phyloP scores from a whole-genome alignment of 805 yeast genomes.

The Nadsonia fulvescens region DNA sequence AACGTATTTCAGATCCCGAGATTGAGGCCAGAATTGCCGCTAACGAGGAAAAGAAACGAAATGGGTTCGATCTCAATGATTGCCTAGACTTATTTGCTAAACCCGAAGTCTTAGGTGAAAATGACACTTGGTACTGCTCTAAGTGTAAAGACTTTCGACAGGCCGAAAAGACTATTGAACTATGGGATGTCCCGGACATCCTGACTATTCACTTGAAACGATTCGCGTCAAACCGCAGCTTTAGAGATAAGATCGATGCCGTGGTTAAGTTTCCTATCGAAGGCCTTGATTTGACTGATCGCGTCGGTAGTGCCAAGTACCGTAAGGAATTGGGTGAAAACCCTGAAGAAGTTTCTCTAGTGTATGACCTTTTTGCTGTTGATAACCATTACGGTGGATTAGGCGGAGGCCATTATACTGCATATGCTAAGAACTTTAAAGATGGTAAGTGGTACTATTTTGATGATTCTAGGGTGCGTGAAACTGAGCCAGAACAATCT shows the following conservation, averaged over 20 bases:
- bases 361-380: constrained; percentile 80
- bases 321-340: no score
- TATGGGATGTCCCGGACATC: constrained; percentile 90
- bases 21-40: constrained; percentile 4
- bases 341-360: constrained; percentile 14
- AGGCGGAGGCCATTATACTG: constrained; percentile 96
- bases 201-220: constrained; percentile 79
- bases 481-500: constrained; percentile 41
- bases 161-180: constrained; percentile 77
- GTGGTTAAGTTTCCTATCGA: constrained; percentile 76
- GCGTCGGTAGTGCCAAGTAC: constrained; percentile 25
- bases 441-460: constrained; percentile 76
- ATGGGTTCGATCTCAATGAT: constrained; percentile 37
- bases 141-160: constrained; percentile 73
- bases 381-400: constrained; percentile 93
- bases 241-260: constrained; percentile 78
- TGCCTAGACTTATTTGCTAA: constrained; percentile 60
- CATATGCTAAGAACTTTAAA: constrained; percentile 62
- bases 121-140: constrained; percentile 91
- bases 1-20: constrained; percentile 2
- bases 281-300: constrained; percentile 54
- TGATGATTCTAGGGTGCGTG: constrained; percentile 46
- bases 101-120: constrained; percentile 71
- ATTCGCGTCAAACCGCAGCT: constrained; percentile 66
- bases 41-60: neutral